Evolutionary conservation across 192 early-diverging fungal genomes (phyloP).

Genomic region (Backusella luteola): DNA sequence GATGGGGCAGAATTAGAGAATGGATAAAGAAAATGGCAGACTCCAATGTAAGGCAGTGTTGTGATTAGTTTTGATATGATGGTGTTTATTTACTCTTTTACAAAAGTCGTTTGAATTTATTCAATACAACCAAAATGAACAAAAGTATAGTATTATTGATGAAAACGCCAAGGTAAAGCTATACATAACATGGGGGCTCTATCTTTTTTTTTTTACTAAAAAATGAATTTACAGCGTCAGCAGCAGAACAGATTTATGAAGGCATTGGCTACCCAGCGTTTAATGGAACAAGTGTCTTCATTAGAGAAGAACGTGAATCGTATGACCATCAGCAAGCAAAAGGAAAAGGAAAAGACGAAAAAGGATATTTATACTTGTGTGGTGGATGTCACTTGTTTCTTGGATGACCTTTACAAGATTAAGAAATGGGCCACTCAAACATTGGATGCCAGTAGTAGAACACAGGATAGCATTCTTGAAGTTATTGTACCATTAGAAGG

Average conservation of each 20-base stretch:
- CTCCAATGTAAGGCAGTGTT: conserved; percentile 17
- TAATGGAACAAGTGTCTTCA: conserved; percentile 41
- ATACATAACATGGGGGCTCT: not conserved
- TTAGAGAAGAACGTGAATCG: conserved; percentile 40
- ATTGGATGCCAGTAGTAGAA: conserved; percentile 19
- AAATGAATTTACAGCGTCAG: conserved; percentile 30
- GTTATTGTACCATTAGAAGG: conserved; percentile 56
- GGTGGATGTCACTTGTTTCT: conserved; percentile 47
- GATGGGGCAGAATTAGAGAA: conserved; percentile 34
- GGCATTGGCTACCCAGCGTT: conserved; percentile 37
- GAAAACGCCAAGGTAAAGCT: conserved; percentile 41
- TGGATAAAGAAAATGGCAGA: conserved; percentile 35
- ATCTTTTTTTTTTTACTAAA: not conserved
- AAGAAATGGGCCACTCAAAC: conserved; percentile 44
- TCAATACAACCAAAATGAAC: conserved; percentile 31
- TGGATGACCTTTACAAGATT: conserved; percentile 46
- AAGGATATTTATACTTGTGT: conserved; percentile 30
- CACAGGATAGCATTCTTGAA: conserved; percentile 27
- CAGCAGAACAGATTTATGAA: conserved; percentile 43
- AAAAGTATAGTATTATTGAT: conserved; percentile 38
- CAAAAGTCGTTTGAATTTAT: conserved; percentile 41
- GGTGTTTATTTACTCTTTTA: conserved; percentile 16
- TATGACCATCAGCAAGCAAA: conserved; percentile 12
- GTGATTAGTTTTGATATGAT: not conserved
- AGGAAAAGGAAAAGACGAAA: not conserved